Conservation (phyloP, 257 asterid genomes). For the Primulina eburnea region DNA sequence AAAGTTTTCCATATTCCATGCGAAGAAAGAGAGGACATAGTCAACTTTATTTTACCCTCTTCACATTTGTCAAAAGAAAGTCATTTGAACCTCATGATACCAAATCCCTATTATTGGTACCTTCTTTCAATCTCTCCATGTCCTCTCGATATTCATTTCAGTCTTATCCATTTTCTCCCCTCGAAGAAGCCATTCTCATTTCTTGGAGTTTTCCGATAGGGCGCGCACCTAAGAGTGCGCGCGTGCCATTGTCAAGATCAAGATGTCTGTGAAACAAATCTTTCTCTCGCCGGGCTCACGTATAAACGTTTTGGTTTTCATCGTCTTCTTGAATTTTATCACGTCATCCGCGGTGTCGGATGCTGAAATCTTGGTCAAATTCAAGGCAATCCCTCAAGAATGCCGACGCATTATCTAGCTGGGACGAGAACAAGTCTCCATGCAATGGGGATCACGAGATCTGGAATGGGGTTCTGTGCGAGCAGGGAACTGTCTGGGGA, state of each 20-base stretch:
- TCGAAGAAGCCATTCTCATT: conserved; percentile 30
- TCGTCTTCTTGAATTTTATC: conserved; percentile 8
- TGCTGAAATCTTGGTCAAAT: conserved; percentile 40
- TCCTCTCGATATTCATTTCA: conserved; percentile 30
- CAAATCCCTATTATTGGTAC: conserved; percentile 32
- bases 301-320: not conserved
- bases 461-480: conserved; percentile 52
- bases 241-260: conserved; percentile 31
- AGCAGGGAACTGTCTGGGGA: conserved; percentile 54
- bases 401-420: conserved; percentile 29
- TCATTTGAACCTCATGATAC: conserved; percentile 7
- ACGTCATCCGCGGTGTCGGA: conserved; percentile 31
- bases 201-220: conserved; percentile 26
- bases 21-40: conserved; percentile 33
- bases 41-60: conserved; percentile 27
- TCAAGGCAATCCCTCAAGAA: conserved; percentile 37
- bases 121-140: conserved; percentile 29
- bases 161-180: conserved; percentile 30
- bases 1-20: conserved; percentile 23
- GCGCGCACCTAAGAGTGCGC: conserved; percentile 52
- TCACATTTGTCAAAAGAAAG: conserved; percentile 35
- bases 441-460: conserved; percentile 33
- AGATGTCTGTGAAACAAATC: conserved; percentile 25
- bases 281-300: conserved; percentile 4
- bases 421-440: conserved; percentile 34